Evolutionary conservation across 2,329 filamentous ascomycete species (phyloP).

Genomic region (Hymenoscyphus occultus): DNA sequence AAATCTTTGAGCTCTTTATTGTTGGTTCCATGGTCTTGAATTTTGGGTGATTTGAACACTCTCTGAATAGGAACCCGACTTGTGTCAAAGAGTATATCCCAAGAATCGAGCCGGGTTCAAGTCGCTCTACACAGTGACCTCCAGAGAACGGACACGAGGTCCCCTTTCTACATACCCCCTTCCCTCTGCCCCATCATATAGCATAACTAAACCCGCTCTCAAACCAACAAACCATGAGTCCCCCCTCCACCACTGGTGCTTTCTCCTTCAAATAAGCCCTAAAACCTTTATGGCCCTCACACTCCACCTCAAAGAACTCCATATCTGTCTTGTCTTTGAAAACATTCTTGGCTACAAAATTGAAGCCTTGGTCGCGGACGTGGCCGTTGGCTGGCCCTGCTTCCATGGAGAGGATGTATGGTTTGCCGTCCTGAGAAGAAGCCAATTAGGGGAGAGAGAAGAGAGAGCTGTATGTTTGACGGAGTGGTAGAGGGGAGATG

Average conservation of each 20-base stretch:
- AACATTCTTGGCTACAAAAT: slow-evolving; percentile 48
- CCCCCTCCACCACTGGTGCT: slow-evolving; percentile 19
- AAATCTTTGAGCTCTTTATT: not conserved
- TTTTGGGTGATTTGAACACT: not conserved
- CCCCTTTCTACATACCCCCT: not conserved
- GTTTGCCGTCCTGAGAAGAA: slow-evolving; percentile 49
- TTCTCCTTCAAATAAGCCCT: slow-evolving; percentile 35
- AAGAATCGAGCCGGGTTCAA: too few species aligned
- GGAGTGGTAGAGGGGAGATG: too few species aligned
- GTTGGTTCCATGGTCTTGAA: too few species aligned
- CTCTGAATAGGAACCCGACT: too few species aligned
- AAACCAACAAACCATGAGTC: slow-evolving; percentile 26
- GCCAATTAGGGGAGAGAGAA: not conserved
- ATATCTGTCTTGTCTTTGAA: slow-evolving; percentile 56
- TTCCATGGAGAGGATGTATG: slow-evolving; percentile 51
- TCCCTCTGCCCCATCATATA: not conserved
- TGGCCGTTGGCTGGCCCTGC: slow-evolving; percentile 48
- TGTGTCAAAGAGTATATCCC: too few species aligned
- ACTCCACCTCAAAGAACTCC: slow-evolving; percentile 55
- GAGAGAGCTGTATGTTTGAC: not conserved
- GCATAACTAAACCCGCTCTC: slow-evolving; percentile 9
- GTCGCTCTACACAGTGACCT: too few species aligned
- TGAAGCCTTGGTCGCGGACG: slow-evolving; percentile 52
- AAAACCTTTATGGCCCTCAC: slow-evolving; percentile 50
- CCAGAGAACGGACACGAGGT: too few species aligned